Percentiles rank a stretch among this genome's conserved stretches.
Conservation (phyloP, 2,329 filamentous ascomycete genomes). For the Macroventuria anomochaeta region DNA sequence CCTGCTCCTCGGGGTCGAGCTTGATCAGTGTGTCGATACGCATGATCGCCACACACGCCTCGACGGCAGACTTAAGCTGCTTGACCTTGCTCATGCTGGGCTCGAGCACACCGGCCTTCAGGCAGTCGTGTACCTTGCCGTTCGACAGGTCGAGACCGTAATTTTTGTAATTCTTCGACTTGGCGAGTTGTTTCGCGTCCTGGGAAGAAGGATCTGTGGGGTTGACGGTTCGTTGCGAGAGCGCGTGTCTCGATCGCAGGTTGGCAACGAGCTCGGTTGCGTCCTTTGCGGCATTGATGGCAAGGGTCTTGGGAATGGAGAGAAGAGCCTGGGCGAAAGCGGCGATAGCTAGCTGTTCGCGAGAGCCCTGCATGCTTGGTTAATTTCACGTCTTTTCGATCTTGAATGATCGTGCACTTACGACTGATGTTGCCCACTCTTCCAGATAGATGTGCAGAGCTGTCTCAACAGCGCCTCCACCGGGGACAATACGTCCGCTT, state of each 20-base stretch:
- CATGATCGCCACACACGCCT: slow-evolving; percentile 99
- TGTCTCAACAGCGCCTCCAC: slow-evolving; percentile 97
- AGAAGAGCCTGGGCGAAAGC: slow-evolving; percentile 96
- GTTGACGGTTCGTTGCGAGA: slow-evolving; percentile 79
- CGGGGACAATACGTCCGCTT: slow-evolving; percentile 94
- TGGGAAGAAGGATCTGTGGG: slow-evolving; percentile 71
- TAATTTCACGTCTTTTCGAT: neutral
- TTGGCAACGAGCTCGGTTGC: slow-evolving; percentile 94
- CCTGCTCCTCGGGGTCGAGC: slow-evolving; percentile 86
- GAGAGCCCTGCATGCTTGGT: slow-evolving; percentile 66
- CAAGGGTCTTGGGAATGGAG: slow-evolving; percentile 92
- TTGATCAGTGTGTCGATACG: slow-evolving; percentile 98
- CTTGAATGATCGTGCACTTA: slow-evolving; percentile 48
- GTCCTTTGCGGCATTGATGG: slow-evolving; percentile 96
- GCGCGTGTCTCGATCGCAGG: slow-evolving; percentile 89
- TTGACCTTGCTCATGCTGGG: slow-evolving; percentile 98
- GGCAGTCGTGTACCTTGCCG: slow-evolving; percentile 88
- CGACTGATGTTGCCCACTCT: slow-evolving; percentile 96
- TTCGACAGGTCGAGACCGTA: slow-evolving; percentile 91
- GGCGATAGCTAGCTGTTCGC: slow-evolving; percentile 96
- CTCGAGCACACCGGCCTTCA: slow-evolving; percentile 95
- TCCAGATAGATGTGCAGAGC: slow-evolving; percentile 98
- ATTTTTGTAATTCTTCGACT: slow-evolving; percentile 98
- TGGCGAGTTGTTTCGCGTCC: slow-evolving; percentile 86
- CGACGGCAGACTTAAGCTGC: slow-evolving; percentile 97